Evolutionary conservation across 2,329 filamentous ascomycete genomes (phyloP).

Genomic region (Botrytis byssoidea): DNA sequence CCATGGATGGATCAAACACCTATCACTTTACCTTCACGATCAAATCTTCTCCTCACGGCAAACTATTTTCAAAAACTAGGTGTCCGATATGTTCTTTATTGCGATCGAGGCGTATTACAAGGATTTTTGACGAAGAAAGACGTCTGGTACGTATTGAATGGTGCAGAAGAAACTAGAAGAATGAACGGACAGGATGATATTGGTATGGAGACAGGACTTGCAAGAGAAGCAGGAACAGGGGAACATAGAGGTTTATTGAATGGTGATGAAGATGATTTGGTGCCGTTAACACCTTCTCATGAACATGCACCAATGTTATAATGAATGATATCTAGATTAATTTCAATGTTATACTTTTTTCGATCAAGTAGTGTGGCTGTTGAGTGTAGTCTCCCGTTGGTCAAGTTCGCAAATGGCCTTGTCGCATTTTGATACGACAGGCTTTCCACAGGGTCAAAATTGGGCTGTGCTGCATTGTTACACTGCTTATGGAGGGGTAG

Average conservation of each 20-base stretch:
- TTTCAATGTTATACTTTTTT: background rate
- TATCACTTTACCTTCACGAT: constrained; percentile 77
- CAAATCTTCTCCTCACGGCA: constrained; percentile 78
- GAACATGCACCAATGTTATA: constrained; percentile 33
- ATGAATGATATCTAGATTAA: constrained; percentile 15
- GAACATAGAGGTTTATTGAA: constrained; percentile 48
- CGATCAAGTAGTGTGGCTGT: background rate
- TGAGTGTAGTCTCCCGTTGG: background rate
- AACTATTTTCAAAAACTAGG: constrained; percentile 95
- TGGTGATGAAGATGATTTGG: constrained; percentile 37
- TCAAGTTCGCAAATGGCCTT: background rate
- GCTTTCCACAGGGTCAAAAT: background rate
- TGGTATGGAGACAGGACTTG: constrained; percentile 39
- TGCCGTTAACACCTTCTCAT: constrained; percentile 27
- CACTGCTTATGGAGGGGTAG: constrained; percentile 4
- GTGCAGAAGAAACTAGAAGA: constrained; percentile 61
- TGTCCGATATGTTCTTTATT: constrained; percentile 84
- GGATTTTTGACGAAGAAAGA: constrained; percentile 96
- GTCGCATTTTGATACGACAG: background rate
- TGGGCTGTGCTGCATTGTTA: constrained; percentile 11
- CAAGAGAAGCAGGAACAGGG: constrained; percentile 42
- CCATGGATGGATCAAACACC: constrained; percentile 99
- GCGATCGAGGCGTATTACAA: constrained; percentile 75
- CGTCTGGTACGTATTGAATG: constrained; percentile 89
- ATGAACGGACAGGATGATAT: constrained; percentile 39